Evolutionary conservation across 257 asterid species (phyloP), one percentile per base, ranked within the genome.

Genomic region (Nyctanthes arbortristis): DNA sequence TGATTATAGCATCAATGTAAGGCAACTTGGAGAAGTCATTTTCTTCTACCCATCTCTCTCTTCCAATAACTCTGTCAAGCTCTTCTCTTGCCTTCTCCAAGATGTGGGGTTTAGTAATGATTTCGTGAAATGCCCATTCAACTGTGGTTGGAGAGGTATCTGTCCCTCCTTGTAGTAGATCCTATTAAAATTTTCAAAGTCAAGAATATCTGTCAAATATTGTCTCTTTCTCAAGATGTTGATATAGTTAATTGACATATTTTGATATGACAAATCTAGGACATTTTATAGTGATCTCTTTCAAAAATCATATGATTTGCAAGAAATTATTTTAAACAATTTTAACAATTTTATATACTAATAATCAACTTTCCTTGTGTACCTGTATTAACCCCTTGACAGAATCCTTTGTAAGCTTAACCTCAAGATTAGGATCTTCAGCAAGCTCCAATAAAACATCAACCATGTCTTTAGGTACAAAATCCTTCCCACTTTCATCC

Each of bases 301-400:
- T n/a, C n/a, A n/a, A n/a, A n/a, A n/a, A n/a, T n/a, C n/a, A n/a
- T n/a, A n/a, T n/a, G n/a, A n/a, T n/a, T n/a, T n/a, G n/a, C n/a
- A n/a, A n/a, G n/a, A n/a, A n/a, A n/a, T n/a, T n/a, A n/a, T n/a
- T n/a, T n/a, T n/a, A n/a, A n/a, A n/a, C n/a, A n/a, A n/a, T n/a
- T n/a, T n/a, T n/a, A n/a, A n/a, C n/a, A n/a, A n/a, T n/a, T n/a
- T n/a, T n/a, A n/a, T n/a, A n/a, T n/a, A n/a, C n/a, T n/a, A n/a
- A n/a, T n/a, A n/a, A n/a, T n/a, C n/a, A n/a, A n/a, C n/a, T n/a
- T n/a, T n/a, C n/a, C 14, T 27, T 24, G 5, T 24, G 3, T 58
- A 82, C 87, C 75, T 76, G 83, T 30, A 82, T 10, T n/a, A 83
- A 58, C 31, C 65, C 88, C 66, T 80, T 80, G 72, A 80, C 73